phyloP scores from a whole-genome alignment of 345 rosid species.

The Luvunga scandens region DNA sequence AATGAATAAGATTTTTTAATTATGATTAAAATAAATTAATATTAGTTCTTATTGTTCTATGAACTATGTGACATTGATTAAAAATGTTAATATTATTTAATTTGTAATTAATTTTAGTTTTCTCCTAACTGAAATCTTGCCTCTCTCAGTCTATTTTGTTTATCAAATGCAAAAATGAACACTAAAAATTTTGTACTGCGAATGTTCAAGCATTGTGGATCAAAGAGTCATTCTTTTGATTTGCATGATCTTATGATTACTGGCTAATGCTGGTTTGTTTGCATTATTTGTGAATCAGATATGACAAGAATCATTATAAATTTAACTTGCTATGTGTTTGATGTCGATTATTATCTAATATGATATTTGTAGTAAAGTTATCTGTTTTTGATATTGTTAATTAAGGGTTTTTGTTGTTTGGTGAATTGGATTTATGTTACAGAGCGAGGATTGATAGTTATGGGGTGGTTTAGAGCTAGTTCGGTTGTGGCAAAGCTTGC shows the following conservation, averaged over 20 bases:
- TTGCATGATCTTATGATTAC: background rate
- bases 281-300: background rate
- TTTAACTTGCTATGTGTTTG: background rate
- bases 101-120: too few species aligned
- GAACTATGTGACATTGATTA: background rate
- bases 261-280: background rate
- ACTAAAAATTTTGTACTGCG: background rate
- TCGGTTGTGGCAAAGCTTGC: constrained; percentile 61
- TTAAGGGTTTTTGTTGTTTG: constrained; percentile 2
- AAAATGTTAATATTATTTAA: too few species aligned
- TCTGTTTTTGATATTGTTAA: background rate
- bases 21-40: background rate
- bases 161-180: background rate
- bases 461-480: constrained; percentile 74
- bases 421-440: background rate
- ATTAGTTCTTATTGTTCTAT: background rate
- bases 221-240: background rate
- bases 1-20: background rate
- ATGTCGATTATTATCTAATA: background rate
- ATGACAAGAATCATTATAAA: background rate
- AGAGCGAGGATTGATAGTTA: constrained; percentile 27
- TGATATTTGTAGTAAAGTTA: background rate
- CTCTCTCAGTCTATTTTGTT: background rate
- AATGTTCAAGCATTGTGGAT: background rate
- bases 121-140: background rate